phyloP scores from a whole-genome alignment of 352 stramenopile species.

The Pythium brachiatum region DNA sequence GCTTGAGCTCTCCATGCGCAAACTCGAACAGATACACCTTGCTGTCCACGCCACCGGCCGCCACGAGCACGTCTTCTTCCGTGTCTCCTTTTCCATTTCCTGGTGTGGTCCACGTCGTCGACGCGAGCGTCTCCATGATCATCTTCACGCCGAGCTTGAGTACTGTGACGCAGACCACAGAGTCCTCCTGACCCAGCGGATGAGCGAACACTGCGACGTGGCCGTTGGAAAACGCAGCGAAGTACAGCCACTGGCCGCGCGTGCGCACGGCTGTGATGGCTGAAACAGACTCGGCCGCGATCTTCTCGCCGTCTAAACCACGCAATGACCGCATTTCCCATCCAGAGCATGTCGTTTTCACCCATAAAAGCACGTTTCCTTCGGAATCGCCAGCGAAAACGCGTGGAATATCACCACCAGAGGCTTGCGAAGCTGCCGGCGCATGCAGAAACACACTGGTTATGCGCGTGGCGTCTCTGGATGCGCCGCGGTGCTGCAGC shows the following conservation, averaged over 20 bases:
- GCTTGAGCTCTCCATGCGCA: conserved; percentile 19
- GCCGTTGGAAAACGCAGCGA: conserved; percentile 51
- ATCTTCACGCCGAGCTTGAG: conserved; percentile 31
- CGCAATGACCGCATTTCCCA: conserved; percentile 28
- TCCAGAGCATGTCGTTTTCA: not conserved
- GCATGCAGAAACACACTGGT: conserved; percentile 43
- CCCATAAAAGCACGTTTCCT: conserved; percentile 62
- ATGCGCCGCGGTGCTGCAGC: conserved; percentile 43
- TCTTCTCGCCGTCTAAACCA: not conserved
- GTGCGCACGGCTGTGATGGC: conserved; percentile 36
- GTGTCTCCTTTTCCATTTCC: conserved; percentile 10
- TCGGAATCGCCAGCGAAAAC: conserved; percentile 66
- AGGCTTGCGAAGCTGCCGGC: not conserved
- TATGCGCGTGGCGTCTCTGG: conserved; percentile 32
- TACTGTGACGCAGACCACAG: conserved; percentile 24
- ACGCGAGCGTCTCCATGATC: conserved; percentile 56
- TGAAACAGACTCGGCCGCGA: conserved; percentile 37
- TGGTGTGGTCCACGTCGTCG: conserved; percentile 11
- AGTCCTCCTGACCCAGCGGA: conserved; percentile 2
- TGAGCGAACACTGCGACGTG: conserved; percentile 36
- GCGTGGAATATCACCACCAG: not conserved
- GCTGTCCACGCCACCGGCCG: conserved; percentile 61
- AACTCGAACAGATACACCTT: conserved; percentile 70
- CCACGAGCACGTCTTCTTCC: conserved; percentile 42
- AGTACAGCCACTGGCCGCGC: conserved; percentile 30